Base-by-base conservation (phyloP, 2,329 filamentous ascomycete species). In the Curvularia sp. region DNA sequence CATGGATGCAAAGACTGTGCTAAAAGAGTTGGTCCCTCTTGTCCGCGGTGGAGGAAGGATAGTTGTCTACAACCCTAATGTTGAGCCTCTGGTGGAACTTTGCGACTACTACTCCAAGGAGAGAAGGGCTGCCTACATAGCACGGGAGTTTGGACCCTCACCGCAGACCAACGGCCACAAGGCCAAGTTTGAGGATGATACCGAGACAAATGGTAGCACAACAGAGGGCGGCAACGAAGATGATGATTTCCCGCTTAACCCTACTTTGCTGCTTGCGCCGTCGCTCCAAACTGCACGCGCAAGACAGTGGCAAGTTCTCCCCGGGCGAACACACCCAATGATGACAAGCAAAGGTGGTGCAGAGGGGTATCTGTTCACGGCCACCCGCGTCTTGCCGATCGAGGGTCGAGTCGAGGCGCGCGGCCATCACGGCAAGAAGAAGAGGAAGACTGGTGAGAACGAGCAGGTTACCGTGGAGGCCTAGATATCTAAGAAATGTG, bases 311-410 rank as follows among this genome's bases (percentile, higher is more conserved):
- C 95, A 99, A 80, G 93, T 97, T 1, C 77, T 99, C 47, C 95
- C 95, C 0, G 91, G 92, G 0, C 83, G 95, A 53, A 98, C 95
- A 52, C 95, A 99, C 79, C 95, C 95, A 6, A 78, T 96, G 55
- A 99, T 99, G 95, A 97, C 91, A 59, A 88, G 88, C 38, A 85
- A 86, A 41, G 95, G 95, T 20, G 94, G 94, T 0, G 88, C 92
- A 0, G 94, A 98, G 72, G 95, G 95, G 0, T 99, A 92, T 75
- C 75, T 99, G 3, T 93, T 98, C 66, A 94, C 92, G 28, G 94
- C 85, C 0, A 91, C 90, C 74, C 86, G 88, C 66, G 92, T 95
- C 0, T 80, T 94, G 46, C 95, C 95, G 0, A 87, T 90, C 0
- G 86, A 91, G 69, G 92, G 91, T 1, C 88, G 85, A 67, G 89